Base-by-base conservation (phyloP, 2,329 filamentous ascomycete genomes). In the Diaporthe eres region DNA sequence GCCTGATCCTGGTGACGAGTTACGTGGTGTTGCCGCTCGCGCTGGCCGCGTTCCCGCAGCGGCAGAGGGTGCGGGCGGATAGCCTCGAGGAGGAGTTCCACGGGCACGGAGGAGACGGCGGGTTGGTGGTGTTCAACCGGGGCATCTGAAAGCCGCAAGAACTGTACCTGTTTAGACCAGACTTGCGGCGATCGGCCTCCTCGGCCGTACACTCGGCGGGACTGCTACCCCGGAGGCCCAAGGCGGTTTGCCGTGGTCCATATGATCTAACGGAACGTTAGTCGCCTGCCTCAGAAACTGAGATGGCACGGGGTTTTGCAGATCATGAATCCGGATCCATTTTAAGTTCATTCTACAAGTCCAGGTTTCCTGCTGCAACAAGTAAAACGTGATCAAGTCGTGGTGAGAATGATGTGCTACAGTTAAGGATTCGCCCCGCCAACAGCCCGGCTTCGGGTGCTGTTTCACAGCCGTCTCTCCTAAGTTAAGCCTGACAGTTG, bases 111-210 rank as follows among this genome's bases (percentile, higher is more conserved):
- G 96, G 96, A 0, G 90, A 93, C 78, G 90, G 90, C 73, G 96
- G 94, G 0, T 88, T 95, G 87, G 94, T 99, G n/a, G 95, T 97
- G 83, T 98, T 99, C 85, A 98, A 99, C 85, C 91, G 97, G 81
- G 97, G 97, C 17, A 96, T 99, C 80, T 98, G 87, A 85, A 74
- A 58, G 49, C 42, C 12, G 57, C 55, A 53, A 60, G 42, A n/a
- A 25, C 15, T 63, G 8, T 22, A 10, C n/a, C 37, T 57, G 25
- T 13, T 47, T n/a, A 31, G 15, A 51, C 22, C 2, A 44, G 15
- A 44, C 3, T 39, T 31, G 22, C 25, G 19, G 31, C 13, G 22
- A 42, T 42, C 47, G 65, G 47, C 19, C 44, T 53, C 31, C 19
- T 51, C 44, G 47, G 47, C 65, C 65, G 65, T 42, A 13, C 9